Percentiles rank a stretch among this genome's conserved stretches.
Conservation (phyloP, 2,329 filamentous ascomycete genomes). For the Blastomyces percursus region DNA sequence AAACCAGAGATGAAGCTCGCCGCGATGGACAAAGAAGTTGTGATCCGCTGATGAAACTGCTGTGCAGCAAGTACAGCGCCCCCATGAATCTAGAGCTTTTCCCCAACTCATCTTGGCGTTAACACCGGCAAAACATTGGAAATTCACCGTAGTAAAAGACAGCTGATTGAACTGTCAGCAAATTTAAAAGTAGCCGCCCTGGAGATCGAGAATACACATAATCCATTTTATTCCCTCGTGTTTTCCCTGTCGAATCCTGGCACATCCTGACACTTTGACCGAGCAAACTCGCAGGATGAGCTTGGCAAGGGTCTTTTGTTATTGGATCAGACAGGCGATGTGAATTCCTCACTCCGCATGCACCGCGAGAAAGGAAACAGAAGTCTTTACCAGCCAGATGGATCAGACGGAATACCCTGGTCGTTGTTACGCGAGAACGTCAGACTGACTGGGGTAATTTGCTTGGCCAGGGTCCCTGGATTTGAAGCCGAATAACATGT, state of each 20-base stretch:
- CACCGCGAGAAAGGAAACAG: not conserved
- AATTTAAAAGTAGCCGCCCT: not conserved
- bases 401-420: conserved; percentile 2
- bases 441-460: not conserved
- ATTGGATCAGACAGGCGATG: not conserved
- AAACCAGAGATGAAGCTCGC: not conserved
- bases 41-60: not conserved
- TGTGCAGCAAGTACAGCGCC: not conserved
- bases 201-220: not conserved
- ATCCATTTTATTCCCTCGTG: not conserved
- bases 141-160: not conserved
- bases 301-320: not conserved
- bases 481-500: not conserved
- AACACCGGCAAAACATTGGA: not conserved
- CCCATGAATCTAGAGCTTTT: too few species aligned
- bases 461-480: not conserved
- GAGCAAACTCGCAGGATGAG: not conserved
- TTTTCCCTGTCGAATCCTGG: not conserved
- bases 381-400: conserved; percentile 2
- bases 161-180: not conserved
- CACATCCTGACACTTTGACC: not conserved
- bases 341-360: not conserved
- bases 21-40: not conserved
- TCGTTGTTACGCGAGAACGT: not conserved
- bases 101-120: too few species aligned